Evolutionary conservation across 2,329 filamentous ascomycete species (phyloP), one percentile per base, ranked within the genome.

Genomic region (Erysiphe pisi): DNA sequence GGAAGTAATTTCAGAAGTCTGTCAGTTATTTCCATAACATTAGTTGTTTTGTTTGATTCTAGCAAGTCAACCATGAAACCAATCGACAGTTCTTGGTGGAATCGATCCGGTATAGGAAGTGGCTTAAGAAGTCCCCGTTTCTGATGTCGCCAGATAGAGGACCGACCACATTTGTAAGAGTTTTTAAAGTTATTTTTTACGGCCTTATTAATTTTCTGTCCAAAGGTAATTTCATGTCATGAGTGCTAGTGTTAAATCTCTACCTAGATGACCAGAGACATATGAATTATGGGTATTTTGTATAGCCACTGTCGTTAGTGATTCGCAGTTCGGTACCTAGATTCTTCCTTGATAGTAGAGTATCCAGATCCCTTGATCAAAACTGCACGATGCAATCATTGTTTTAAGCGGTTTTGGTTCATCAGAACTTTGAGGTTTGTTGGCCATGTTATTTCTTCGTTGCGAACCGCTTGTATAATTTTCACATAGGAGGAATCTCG

Each of bases 121-220:
- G n/a, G n/a, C n/a, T n/a, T n/a, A n/a, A n/a, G n/a, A n/a, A n/a
- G 47, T 18, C 73, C 73, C 58, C 16, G 8, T 40, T 75, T 75
- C 25, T 75, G 73, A 75, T 75, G 47, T 58, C 73, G 4, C 45
- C 47, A 75, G 16, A 58, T 75, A 6, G 73, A 58, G 6, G 73
- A 75, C 7, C 47, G 3, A 58, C 73, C 73, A 40, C 73, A 75
- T 14, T 58, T 40, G 14, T 58, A 2, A 58, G 47, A 75, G 31
- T 31, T 58, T 75, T 6, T 75, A 58, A 25, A 75, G 18, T 40
- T 58, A 1, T 45, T 16, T 40, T 75, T 75, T 20, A 75, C 25
- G 1, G 71, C 28, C 56, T 75, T 75, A 56, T 45, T 75, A 20
- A 75, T 75, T 14, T 45, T n/a, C 68, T 47, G 68, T 40, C 40